phyloP scores from a whole-genome alignment of 805 yeast genomes.

The Pichia pseudocactophila region DNA sequence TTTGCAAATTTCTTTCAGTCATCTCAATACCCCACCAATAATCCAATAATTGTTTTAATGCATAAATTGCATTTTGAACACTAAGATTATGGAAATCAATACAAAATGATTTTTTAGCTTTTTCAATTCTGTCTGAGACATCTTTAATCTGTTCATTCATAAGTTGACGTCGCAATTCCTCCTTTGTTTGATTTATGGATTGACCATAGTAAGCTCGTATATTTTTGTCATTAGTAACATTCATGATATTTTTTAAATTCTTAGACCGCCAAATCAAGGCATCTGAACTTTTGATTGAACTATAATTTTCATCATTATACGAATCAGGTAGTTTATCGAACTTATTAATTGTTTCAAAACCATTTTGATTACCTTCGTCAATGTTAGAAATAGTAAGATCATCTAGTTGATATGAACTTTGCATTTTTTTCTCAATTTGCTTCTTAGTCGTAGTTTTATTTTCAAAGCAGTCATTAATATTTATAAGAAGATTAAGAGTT shows the following conservation, averaged over 20 bases:
- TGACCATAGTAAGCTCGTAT: constrained; percentile 2
- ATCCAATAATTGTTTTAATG: constrained; percentile 29
- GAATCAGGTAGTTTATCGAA: not conserved
- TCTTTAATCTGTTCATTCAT: not conserved
- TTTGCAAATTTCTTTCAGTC: constrained; percentile 30
- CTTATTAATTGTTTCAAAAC: not conserved
- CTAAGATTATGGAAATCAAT: constrained; percentile 53
- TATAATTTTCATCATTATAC: not conserved
- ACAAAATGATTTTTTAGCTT: constrained; percentile 15
- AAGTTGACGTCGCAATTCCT: not conserved
- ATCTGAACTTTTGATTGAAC: not conserved
- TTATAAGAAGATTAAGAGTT: constrained; percentile 29
- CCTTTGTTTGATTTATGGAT: not conserved
- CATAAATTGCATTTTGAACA: constrained; percentile 37
- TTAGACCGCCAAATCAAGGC: not conserved
- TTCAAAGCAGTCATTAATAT: constrained; percentile 17
- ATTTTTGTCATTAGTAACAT: not conserved
- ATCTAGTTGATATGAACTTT: too few species aligned
- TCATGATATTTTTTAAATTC: not conserved
- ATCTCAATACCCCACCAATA: constrained; percentile 62
- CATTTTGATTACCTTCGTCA: not conserved
- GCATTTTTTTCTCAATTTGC: not conserved
- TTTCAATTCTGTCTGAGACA: not conserved
- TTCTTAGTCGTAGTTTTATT: not conserved
- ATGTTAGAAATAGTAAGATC: too few species aligned